Evolutionary conservation across 768 basidiomycete species (phyloP).

Genomic region (Lentinula detonsa): DNA sequence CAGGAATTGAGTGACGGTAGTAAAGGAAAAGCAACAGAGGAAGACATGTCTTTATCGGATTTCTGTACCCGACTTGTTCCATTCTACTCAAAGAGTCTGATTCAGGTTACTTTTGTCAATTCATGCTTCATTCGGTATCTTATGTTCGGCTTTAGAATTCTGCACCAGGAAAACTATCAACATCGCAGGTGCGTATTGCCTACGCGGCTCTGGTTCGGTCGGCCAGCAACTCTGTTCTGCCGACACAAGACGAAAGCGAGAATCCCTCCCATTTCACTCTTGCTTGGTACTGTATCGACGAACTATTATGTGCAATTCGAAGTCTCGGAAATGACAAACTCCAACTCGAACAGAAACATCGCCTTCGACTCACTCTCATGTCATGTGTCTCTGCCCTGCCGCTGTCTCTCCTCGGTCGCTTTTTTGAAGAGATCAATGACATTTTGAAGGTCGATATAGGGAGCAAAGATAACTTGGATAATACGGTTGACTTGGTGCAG

Average conservation of each 20-base stretch:
- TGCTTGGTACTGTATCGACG: conserved; percentile 65
- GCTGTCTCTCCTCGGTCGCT: conserved; percentile 44
- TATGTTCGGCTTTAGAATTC: conserved; percentile 49
- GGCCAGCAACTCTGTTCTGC: conserved; percentile 41
- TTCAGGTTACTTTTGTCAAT: conserved; percentile 45
- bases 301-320: conserved; percentile 44
- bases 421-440: conserved; percentile 42
- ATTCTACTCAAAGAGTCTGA: conserved; percentile 65
- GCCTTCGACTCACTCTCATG: conserved; percentile 59
- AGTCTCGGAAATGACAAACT: conserved; percentile 14
- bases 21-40: conserved; percentile 2
- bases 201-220: conserved; percentile 66
- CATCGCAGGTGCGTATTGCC: conserved; percentile 65
- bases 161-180: conserved; percentile 50
- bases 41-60: conserved; percentile 19
- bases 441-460: not conserved
- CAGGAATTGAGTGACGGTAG: conserved; percentile 8
- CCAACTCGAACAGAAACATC: conserved; percentile 33
- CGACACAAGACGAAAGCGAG: conserved; percentile 13
- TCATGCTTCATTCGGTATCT: not conserved
- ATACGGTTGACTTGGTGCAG: not conserved
- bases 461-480: not conserved
- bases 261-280: conserved; percentile 22
- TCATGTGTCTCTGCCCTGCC: conserved; percentile 63
- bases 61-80: conserved; percentile 60